These are phyloP conservation scores for Neonectria hederae DNA, from an alignment of 2,329 filamentous ascomycete genomes.

Conservation along the genomic window DNA sequence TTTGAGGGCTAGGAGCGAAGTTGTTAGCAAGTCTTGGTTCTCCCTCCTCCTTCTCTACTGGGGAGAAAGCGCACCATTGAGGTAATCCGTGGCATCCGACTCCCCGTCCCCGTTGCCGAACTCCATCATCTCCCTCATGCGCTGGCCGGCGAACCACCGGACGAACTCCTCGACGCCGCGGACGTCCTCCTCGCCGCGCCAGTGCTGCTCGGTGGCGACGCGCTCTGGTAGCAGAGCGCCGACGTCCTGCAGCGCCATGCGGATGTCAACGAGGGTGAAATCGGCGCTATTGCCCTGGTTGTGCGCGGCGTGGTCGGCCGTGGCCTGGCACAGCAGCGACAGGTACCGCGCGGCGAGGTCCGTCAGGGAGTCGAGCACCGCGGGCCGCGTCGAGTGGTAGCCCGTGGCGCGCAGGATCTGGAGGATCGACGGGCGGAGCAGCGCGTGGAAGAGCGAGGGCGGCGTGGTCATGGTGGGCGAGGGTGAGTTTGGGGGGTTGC, in stretches of 20 bases:
- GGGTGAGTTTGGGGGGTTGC: not conserved
- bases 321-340: constrained; percentile 75
- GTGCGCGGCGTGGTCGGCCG: constrained; percentile 75
- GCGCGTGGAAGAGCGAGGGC: constrained; percentile 70
- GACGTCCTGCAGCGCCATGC: constrained; percentile 84
- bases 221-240: constrained; percentile 78
- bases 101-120: constrained; percentile 78
- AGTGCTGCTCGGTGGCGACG: constrained; percentile 74
- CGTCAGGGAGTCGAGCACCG: constrained; percentile 86
- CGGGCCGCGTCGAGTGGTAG: constrained; percentile 83
- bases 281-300: constrained; percentile 67
- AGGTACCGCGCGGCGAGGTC: constrained; percentile 88
- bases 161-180: constrained; percentile 82
- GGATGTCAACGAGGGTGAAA: constrained; percentile 74
- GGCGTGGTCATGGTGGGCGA: constrained; percentile 56
- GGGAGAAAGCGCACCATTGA: constrained; percentile 62
- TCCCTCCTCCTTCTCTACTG: not conserved
- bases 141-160: constrained; percentile 78
- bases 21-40: constrained; percentile 50
- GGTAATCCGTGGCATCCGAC: constrained; percentile 73
- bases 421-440: constrained; percentile 86
- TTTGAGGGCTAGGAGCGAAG: constrained; percentile 70
- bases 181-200: constrained; percentile 77
- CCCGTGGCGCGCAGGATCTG: constrained; percentile 92
- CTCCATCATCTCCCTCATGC: constrained; percentile 82